Conservation (phyloP, 345 rosid species). For the Eucalyptus microcorys region DNA sequence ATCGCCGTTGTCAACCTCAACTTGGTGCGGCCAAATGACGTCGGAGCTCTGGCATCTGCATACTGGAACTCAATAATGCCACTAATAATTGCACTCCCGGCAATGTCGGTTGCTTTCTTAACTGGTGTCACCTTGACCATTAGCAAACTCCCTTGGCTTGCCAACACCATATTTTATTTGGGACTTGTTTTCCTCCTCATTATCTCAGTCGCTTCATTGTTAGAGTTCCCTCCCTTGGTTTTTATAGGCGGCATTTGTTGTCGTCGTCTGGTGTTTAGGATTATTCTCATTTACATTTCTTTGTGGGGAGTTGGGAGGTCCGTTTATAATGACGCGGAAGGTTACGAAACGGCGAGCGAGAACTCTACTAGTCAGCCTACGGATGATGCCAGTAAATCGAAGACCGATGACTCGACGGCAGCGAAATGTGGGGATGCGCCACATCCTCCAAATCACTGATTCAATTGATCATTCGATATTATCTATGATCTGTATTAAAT, state of each 20-base stretch:
- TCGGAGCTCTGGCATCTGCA: rapidly evolving
- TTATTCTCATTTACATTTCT: neutral
- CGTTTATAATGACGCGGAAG: neutral
- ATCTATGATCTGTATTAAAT: neutral
- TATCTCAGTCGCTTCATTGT: neutral
- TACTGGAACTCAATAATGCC: rapidly evolving
- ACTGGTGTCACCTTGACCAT: neutral
- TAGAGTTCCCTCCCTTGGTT: rapidly evolving
- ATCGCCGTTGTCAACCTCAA: neutral
- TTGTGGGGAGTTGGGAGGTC: rapidly evolving
- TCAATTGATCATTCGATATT: neutral
- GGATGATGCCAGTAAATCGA: neutral
- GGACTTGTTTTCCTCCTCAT: neutral
- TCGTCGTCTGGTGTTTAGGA: too few relatives aligned
- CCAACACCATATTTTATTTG: neutral
- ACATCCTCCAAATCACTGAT: neutral
- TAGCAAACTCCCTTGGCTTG: neutral
- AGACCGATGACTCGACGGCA: neutral
- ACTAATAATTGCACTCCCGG: neutral
- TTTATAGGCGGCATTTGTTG: rapidly evolving
- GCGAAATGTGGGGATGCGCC: neutral
- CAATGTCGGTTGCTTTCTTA: neutral
- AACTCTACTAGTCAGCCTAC: neutral
- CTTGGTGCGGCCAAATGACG: neutral
- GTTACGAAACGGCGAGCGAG: neutral